These are phyloP conservation scores for Suzukiozyma palmioleophila DNA, from an alignment of 1,139 yeast genomes.

Conservation along the genomic window DNA sequence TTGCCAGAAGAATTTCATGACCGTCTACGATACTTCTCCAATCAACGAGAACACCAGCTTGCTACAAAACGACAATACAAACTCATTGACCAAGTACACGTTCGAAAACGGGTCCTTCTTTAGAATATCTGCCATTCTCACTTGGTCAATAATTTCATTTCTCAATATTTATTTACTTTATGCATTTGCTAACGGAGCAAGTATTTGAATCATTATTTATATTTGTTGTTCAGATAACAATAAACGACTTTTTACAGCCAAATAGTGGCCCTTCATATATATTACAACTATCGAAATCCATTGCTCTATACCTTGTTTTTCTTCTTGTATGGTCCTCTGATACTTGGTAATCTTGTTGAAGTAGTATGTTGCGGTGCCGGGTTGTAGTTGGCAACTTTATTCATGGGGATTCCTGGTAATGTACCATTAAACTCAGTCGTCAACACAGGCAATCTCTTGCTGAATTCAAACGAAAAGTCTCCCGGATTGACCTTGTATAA, in stretches of 20 bases:
- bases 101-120: constrained; percentile 66
- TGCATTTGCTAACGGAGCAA: constrained; percentile 69
- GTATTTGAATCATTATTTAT: constrained; percentile 31
- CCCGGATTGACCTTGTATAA: constrained; percentile 23
- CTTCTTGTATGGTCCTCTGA: constrained; percentile 40
- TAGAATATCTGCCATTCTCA: constrained; percentile 49
- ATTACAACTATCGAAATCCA: too few species aligned
- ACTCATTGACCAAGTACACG: constrained; percentile 15
- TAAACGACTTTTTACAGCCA: constrained; percentile 5
- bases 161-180: constrained; percentile 69
- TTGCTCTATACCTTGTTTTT: constrained; percentile 21
- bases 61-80: constrained; percentile 5
- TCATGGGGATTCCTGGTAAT: constrained; percentile 56
- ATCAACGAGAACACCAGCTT: constrained; percentile 16
- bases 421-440: constrained; percentile 75
- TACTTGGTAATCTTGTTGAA: constrained; percentile 32
- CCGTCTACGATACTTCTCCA: constrained; percentile 33
- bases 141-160: constrained; percentile 70
- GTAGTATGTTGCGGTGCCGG: background rate
- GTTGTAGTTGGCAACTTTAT: constrained; percentile 9
- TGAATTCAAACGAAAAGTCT: constrained; percentile 30
- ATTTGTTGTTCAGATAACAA: constrained; percentile 1
- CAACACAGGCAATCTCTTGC: constrained; percentile 59
- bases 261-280: too few species aligned
- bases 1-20: constrained; percentile 53